These are phyloP conservation scores for Plasmodium gaboni DNA, from an alignment of 169 alveolate species.

Conservation along the genomic window DNA sequence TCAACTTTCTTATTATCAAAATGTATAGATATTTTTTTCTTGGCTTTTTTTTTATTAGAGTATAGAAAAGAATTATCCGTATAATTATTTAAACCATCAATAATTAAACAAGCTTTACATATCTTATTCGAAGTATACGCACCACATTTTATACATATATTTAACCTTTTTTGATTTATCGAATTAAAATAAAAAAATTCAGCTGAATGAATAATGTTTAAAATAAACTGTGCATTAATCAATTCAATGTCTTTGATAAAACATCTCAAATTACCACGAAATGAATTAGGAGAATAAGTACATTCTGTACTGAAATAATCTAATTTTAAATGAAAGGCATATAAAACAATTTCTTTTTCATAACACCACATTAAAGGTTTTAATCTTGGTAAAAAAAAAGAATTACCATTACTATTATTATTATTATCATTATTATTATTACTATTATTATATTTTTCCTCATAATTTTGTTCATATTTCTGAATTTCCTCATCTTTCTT, in stretches of 20 bases:
- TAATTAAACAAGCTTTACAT: constrained; percentile 70
- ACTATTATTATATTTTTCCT: neutral
- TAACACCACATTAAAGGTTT: constrained; percentile 96
- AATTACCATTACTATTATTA: neutral
- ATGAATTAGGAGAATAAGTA: constrained; percentile 96
- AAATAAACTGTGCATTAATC: constrained; percentile 80
- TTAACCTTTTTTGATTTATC: constrained; percentile 22
- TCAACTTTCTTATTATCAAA: constrained; percentile 8
- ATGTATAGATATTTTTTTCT: constrained; percentile 31
- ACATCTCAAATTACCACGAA: constrained; percentile 96
- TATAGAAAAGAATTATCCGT: constrained; percentile 70
- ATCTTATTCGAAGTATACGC: constrained; percentile 61
- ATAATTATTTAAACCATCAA: constrained; percentile 53
- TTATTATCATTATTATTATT: neutral
- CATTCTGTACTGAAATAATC: constrained; percentile 98
- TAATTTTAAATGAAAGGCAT: constrained; percentile 95
- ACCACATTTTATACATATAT: constrained; percentile 52
- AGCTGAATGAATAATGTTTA: constrained; percentile 80
- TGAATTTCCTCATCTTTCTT: no score
- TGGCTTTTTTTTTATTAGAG: constrained; percentile 36
- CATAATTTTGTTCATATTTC: no score
- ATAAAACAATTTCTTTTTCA: constrained; percentile 98
- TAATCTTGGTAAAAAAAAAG: constrained; percentile 89
- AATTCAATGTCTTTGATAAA: constrained; percentile 93
- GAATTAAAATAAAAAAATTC: constrained; percentile 76